These are phyloP conservation scores for Neckera pumila DNA, from an alignment of 225 moss, liverwort and hornwort species.

Conservation along the genomic window DNA sequence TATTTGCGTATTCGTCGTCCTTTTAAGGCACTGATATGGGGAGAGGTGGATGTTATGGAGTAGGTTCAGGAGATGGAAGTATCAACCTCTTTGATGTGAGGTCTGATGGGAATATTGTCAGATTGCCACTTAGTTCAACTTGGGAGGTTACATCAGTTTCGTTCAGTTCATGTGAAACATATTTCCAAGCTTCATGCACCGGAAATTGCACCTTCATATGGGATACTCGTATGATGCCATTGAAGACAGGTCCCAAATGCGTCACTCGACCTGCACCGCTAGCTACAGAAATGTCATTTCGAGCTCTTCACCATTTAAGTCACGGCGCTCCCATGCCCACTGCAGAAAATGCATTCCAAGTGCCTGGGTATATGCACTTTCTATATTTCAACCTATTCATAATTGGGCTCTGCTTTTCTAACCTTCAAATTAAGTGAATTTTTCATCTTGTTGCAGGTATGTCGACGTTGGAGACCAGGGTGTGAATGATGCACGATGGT, in stretches of 20 bases:
- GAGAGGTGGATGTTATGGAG: conserved; percentile 1
- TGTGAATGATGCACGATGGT: conserved; percentile 91
- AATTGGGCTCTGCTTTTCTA: background rate
- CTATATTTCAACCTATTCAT: background rate
- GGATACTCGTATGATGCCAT: conserved; percentile 90
- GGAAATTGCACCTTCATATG: conserved; percentile 75
- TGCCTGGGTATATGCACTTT: conserved; percentile 52
- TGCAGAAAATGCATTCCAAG: conserved; percentile 75
- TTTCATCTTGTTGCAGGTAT: conserved; percentile 25
- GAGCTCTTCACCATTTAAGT: conserved; percentile 79
- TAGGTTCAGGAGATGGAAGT: conserved; percentile 81
- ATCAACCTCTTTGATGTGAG: conserved; percentile 73
- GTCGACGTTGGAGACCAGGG: conserved; percentile 91
- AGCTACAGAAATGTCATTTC: conserved; percentile 35
- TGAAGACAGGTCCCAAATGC: conserved; percentile 49
- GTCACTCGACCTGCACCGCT: conserved; percentile 33
- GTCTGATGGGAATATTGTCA: conserved; percentile 61
- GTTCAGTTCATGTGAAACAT: conserved; percentile 74
- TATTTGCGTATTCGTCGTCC: background rate
- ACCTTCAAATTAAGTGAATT: background rate
- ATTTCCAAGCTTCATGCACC: conserved; percentile 82
- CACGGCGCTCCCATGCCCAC: conserved; percentile 92
- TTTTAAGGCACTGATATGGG: background rate
- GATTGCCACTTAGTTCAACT: conserved; percentile 61
- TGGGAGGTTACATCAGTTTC: conserved; percentile 94